phyloP scores from a whole-genome alignment of 352 stramenopile species.

The Phytophthora syringae region DNA sequence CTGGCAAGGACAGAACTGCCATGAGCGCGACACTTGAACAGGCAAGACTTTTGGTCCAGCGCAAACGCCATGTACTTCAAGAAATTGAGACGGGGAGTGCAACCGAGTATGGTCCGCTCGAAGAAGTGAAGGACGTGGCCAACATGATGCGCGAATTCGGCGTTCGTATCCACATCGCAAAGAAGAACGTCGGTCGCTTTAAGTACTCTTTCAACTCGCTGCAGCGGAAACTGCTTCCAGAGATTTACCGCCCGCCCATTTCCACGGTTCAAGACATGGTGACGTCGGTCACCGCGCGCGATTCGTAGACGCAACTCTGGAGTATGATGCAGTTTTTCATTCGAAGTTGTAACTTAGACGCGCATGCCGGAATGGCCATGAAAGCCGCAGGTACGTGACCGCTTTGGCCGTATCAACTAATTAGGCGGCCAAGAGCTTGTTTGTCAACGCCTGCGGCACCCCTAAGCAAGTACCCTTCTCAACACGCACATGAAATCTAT shows the following conservation, averaged over 20 bases:
- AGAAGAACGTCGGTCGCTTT: slow-evolving; percentile 96
- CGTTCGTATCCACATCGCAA: slow-evolving; percentile 94
- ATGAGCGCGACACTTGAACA: slow-evolving; percentile 98
- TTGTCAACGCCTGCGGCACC: slow-evolving; percentile 14
- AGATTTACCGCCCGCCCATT: slow-evolving; percentile 90
- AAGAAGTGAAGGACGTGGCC: slow-evolving; percentile 81
- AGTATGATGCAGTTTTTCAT: slow-evolving; percentile 39
- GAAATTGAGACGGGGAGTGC: slow-evolving; percentile 65
- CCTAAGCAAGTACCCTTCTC: slow-evolving; percentile 20
- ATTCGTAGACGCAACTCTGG: slow-evolving; percentile 58
- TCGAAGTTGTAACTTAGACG: slow-evolving; percentile 42
- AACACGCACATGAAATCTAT: slow-evolving; percentile 56
- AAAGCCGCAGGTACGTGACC: slow-evolving; percentile 16
- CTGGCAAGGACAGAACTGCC: slow-evolving; percentile 97
- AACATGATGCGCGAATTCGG: slow-evolving; percentile 93
- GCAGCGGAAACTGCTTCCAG: slow-evolving; percentile 95
- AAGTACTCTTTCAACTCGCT: slow-evolving; percentile 98
- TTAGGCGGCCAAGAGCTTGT: slow-evolving; percentile 18
- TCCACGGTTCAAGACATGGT: slow-evolving; percentile 93
- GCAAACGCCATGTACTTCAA: slow-evolving; percentile 73
- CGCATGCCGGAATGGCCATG: slow-evolving; percentile 16
- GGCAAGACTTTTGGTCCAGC: slow-evolving; percentile 87
- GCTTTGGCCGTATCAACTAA: slow-evolving; percentile 8
- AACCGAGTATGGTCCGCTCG: slow-evolving; percentile 59
- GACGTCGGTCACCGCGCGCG: slow-evolving; percentile 88